These are phyloP conservation scores for Sergeia podlipaevii DNA, from an alignment of 208 protist species.

Conservation along the genomic window DNA sequence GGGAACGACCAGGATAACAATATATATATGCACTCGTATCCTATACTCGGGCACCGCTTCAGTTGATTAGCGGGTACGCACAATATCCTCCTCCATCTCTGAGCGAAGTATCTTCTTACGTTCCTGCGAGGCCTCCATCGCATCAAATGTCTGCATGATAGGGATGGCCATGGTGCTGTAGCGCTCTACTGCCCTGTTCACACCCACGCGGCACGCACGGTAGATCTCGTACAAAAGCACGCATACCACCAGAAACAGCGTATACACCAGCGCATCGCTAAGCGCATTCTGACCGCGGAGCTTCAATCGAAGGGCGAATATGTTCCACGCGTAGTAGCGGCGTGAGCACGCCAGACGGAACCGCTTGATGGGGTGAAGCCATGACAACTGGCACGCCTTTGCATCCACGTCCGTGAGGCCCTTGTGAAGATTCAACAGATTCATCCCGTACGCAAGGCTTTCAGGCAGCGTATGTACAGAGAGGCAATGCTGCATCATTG, in stretches of 20 bases:
- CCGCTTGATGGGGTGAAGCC: slow-evolving; percentile 17
- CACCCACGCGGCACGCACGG: slow-evolving; percentile 66
- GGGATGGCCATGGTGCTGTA: slow-evolving; percentile 74
- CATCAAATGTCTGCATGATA: slow-evolving; percentile 75
- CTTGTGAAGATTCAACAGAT: slow-evolving; percentile 63
- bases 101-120: slow-evolving; percentile 32
- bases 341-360: slow-evolving; percentile 23
- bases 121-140: slow-evolving; percentile 59
- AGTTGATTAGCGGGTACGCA: slow-evolving; percentile 18
- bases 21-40: too few relatives aligned
- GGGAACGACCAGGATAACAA: too few relatives aligned
- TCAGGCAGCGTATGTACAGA: slow-evolving; percentile 41
- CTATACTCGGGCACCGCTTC: neutral
- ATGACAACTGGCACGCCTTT: slow-evolving; percentile 5
- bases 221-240: slow-evolving; percentile 82
- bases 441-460: slow-evolving; percentile 48
- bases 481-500: slow-evolving; percentile 63
- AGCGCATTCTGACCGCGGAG: slow-evolving; percentile 60
- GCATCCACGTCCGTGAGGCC: slow-evolving; percentile 54
- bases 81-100: slow-evolving; percentile 80
- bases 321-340: slow-evolving; percentile 55
- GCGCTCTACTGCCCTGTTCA: slow-evolving; percentile 69
- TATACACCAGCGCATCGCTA: slow-evolving; percentile 71
- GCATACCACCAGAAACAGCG: slow-evolving; percentile 53
- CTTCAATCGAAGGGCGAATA: slow-evolving; percentile 57